Evolutionary conservation across 1,139 yeast species (phyloP).

Genomic region (Williopsis jadinii): DNA sequence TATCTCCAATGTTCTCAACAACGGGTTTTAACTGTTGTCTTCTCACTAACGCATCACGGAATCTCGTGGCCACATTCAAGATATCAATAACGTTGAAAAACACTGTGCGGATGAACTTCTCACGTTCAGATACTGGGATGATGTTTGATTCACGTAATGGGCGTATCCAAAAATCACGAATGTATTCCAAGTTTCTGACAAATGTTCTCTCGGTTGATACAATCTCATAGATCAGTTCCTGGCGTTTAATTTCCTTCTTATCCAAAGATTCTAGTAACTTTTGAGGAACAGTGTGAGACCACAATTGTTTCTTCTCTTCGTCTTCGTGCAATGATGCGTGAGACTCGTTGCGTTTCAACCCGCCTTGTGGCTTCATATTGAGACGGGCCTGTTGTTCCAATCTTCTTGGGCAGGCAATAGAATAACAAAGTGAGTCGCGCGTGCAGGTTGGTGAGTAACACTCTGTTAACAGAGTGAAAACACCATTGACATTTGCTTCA

Average conservation of each 20-base stretch:
- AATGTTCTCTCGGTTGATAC: conserved; percentile 92
- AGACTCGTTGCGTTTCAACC: conserved; percentile 76
- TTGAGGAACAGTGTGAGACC: conserved; percentile 92
- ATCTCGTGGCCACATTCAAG: conserved; percentile 70
- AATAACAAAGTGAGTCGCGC: conserved; percentile 78
- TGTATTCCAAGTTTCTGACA: conserved; percentile 87
- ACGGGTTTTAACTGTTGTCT: conserved; percentile 88
- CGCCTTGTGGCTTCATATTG: conserved; percentile 85
- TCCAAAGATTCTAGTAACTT: conserved; percentile 72
- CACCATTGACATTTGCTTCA: conserved; percentile 62
- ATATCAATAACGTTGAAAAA: conserved; percentile 88
- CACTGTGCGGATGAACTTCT: conserved; percentile 84
- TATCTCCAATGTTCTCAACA: conserved; percentile 80
- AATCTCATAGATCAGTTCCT: conserved; percentile 91
- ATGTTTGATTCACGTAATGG: conserved; percentile 82
- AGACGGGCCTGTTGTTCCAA: conserved; percentile 92
- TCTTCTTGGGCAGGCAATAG: conserved; percentile 96
- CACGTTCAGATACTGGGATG: conserved; percentile 84
- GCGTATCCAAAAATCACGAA: conserved; percentile 90
- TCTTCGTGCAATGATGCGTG: conserved; percentile 68
- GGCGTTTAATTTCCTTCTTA: conserved; percentile 84
- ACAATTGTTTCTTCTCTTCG: conserved; percentile 79
- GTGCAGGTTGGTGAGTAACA: conserved; percentile 97
- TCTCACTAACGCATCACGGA: conserved; percentile 84
- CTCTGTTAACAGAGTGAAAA: conserved; percentile 84